Conservation (phyloP, 116 monocot genomes). For the Cymodocea nodosa region DNA sequence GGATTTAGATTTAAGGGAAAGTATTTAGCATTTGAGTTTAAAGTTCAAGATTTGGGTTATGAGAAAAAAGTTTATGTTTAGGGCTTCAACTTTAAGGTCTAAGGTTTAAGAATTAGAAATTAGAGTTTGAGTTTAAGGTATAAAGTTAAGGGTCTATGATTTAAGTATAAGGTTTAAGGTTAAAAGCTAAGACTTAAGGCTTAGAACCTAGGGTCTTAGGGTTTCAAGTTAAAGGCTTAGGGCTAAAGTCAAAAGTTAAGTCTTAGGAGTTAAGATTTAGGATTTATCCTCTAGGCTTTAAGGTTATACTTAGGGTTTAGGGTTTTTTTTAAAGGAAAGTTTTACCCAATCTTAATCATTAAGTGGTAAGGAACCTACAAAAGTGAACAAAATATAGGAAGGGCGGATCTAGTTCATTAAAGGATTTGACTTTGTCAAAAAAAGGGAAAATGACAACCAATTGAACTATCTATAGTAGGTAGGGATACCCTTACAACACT, state of each 20-base stretch:
- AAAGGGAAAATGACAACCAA: too few relatives aligned
- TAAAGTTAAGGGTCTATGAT: slow-evolving; percentile 2
- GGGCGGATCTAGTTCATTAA: too few relatives aligned
- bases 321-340: too few relatives aligned
- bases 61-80: background rate
- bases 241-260: slow-evolving; percentile 1
- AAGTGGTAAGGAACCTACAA: too few relatives aligned
- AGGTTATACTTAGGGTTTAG: slow-evolving; percentile 2
- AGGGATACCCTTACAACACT: too few relatives aligned
- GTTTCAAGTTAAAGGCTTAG: background rate
- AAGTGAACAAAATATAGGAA: too few relatives aligned
- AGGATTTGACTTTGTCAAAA: too few relatives aligned
- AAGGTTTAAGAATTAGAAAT: background rate
- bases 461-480: too few relatives aligned
- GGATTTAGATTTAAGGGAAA: slow-evolving; percentile 1
- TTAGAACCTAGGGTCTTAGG: slow-evolving; percentile 2
- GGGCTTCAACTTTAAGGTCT: background rate
- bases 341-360: too few relatives aligned
- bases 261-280: slow-evolving; percentile 2
- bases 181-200: slow-evolving; percentile 3
- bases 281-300: background rate
- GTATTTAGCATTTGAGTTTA: background rate
- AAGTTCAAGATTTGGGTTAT: slow-evolving; percentile 1
- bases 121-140: background rate
- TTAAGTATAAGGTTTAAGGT: slow-evolving; percentile 3